These are phyloP conservation scores for Paraleonurus japonicus DNA, from an alignment of 257 asterid species.

Conservation along the genomic window DNA sequence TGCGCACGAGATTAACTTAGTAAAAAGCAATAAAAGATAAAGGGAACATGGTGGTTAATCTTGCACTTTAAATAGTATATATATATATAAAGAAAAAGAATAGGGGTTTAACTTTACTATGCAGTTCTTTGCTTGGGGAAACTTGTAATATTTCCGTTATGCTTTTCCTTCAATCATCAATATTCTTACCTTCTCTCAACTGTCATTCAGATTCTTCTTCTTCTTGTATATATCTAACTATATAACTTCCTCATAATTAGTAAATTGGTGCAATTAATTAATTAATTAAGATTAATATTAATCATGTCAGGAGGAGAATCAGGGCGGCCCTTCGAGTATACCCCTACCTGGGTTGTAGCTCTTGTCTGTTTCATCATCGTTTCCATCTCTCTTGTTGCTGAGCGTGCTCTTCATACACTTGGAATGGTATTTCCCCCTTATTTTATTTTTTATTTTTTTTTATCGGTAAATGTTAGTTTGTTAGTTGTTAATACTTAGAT, in stretches of 20 bases:
- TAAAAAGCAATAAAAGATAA: too few relatives aligned
- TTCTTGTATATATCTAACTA: not conserved
- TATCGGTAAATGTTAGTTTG: too few relatives aligned
- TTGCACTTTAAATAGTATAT: too few relatives aligned
- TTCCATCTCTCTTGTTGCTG: slow-evolving; percentile 59
- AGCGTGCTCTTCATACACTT: slow-evolving; percentile 68
- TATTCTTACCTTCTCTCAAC: not conserved
- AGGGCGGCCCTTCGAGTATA: slow-evolving; percentile 52
- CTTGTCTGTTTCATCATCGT: slow-evolving; percentile 72
- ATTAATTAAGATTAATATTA: not conserved
- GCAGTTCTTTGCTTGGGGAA: not conserved
- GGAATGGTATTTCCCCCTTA: slow-evolving; percentile 79
- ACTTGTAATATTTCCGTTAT: not conserved
- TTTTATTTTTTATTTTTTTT: too few relatives aligned
- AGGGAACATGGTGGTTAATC: too few relatives aligned
- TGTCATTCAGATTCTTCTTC: not conserved
- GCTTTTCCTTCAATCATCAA: not conserved
- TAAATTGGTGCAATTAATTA: not conserved
- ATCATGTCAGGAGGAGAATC: slow-evolving; percentile 41
- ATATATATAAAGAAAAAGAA: too few relatives aligned
- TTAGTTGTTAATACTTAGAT: too few relatives aligned
- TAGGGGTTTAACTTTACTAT: too few relatives aligned
- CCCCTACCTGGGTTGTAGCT: slow-evolving; percentile 86
- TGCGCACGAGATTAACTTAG: too few relatives aligned
- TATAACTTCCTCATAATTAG: not conserved